phyloP scores from a whole-genome alignment of 257 asterid species.

The Marsdenia floribunda region DNA sequence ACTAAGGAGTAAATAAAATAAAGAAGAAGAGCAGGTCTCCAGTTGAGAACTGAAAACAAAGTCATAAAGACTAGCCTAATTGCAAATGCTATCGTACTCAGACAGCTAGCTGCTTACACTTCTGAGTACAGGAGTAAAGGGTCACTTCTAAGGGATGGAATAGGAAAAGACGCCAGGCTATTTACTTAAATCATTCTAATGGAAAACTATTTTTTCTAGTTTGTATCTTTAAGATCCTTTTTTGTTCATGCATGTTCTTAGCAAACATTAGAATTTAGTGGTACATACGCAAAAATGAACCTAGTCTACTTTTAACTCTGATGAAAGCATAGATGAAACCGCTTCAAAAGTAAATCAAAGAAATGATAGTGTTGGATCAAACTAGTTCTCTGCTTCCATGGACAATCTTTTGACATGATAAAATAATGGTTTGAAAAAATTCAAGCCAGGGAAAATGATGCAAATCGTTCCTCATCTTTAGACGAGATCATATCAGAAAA shows the following conservation, averaged over 20 bases:
- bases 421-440: background rate
- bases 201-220: background rate
- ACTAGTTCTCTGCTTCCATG: background rate
- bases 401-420: background rate
- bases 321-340: background rate
- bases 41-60: background rate
- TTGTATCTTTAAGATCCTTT: background rate
- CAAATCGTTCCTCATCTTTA: too few species aligned
- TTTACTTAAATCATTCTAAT: background rate
- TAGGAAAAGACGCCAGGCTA: background rate
- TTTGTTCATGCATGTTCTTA: background rate
- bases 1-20: background rate
- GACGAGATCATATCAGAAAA: too few species aligned
- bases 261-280: background rate
- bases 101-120: conserved; percentile 1
- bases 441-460: too few species aligned
- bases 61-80: background rate
- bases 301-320: background rate
- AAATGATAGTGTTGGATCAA: background rate
- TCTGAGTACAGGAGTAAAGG: background rate
- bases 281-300: background rate
- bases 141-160: background rate
- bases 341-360: background rate
- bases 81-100: background rate
- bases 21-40: background rate